These are phyloP conservation scores for Cordyceps militaris DNA, from an alignment of 2,329 filamentous ascomycete species.

Conservation along the genomic window DNA sequence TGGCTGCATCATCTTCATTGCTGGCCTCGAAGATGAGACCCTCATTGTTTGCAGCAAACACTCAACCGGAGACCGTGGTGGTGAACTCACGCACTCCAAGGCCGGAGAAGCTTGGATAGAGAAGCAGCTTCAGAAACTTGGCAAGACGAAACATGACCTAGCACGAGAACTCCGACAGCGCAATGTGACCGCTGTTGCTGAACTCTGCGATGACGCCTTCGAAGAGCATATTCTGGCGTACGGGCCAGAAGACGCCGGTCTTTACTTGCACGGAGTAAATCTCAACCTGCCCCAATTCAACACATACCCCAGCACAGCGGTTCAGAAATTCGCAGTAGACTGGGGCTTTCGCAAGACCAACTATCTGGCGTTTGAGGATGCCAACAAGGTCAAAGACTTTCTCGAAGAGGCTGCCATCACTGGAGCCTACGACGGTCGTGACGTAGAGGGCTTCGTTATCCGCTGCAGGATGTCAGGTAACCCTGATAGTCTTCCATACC, in stretches of 20 bases:
- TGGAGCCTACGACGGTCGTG: conserved; percentile 80
- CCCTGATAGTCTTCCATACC: conserved; percentile 46
- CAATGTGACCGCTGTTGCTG: conserved; percentile 91
- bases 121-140: conserved; percentile 67
- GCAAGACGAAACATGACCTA: conserved; percentile 72
- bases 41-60: conserved; percentile 98
- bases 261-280: conserved; percentile 95
- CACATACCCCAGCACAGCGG: conserved; percentile 75
- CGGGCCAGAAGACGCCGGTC: conserved; percentile 69
- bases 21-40: conserved; percentile 81
- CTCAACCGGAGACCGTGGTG: conserved; percentile 72
- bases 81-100: conserved; percentile 69
- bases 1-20: conserved; percentile 98
- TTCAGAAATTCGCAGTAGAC: conserved; percentile 80
- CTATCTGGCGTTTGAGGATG: conserved; percentile 67
- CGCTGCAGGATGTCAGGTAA: conserved; percentile 67
- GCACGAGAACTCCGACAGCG: conserved; percentile 66
- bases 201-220: conserved; percentile 92
- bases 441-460: conserved; percentile 95
- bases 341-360: conserved; percentile 94
- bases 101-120: conserved; percentile 80
- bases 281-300: conserved; percentile 88
- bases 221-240: conserved; percentile 97
- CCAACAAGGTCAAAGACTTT: conserved; percentile 68
- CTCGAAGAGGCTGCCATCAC: conserved; percentile 80